Conservation (phyloP, 805 yeast genomes). For the Spencermartinsiella europaea region DNA sequence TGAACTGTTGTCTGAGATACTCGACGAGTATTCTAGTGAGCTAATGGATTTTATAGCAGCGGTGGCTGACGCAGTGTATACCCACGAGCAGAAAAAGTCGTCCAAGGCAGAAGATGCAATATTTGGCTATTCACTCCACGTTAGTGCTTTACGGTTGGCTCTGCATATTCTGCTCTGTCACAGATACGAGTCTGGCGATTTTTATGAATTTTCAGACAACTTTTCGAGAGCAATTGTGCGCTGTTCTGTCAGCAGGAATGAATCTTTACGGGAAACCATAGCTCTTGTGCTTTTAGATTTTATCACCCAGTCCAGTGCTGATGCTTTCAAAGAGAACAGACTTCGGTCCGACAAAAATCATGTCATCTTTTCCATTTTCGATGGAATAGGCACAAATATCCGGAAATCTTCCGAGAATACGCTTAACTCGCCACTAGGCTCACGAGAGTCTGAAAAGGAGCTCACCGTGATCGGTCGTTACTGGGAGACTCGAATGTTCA, state of each 20-base stretch:
- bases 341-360: constrained; percentile 4
- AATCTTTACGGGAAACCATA: constrained; percentile 4
- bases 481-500: constrained; percentile 34
- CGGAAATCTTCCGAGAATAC: constrained; percentile 38
- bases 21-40: constrained; percentile 1
- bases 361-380: constrained; percentile 14
- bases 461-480: constrained; percentile 27
- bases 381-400: constrained; percentile 27
- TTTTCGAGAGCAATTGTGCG: constrained; percentile 13
- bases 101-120: not conserved
- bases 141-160: constrained; percentile 9
- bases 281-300: not conserved
- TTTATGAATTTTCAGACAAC: not conserved
- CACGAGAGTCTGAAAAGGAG: constrained; percentile 9
- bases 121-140: constrained; percentile 9
- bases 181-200: not conserved
- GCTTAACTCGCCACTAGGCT: constrained; percentile 35
- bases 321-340: not conserved
- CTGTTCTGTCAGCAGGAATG: constrained; percentile 14
- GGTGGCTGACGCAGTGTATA: constrained; percentile 7
- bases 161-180: constrained; percentile 9
- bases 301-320: not conserved
- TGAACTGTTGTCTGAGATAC: constrained; percentile 3
- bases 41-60: constrained; percentile 9
- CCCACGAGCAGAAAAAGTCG: constrained; percentile 4